phyloP scores from a whole-genome alignment of 2,329 filamentous ascomycete genomes.

The Tolypocladium nubicola region DNA sequence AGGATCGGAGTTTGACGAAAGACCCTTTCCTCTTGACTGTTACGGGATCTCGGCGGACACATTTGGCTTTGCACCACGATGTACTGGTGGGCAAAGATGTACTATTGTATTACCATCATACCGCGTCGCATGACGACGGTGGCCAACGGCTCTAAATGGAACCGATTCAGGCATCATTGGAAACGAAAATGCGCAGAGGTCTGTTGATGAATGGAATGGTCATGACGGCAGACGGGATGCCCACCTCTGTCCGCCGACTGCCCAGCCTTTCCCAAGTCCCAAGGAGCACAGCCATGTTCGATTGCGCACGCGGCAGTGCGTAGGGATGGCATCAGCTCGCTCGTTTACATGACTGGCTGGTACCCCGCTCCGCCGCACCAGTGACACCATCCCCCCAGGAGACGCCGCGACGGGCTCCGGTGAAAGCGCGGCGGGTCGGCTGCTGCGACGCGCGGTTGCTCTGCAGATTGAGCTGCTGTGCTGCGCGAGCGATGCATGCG shows the following conservation, averaged over 20 bases:
- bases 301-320: not conserved
- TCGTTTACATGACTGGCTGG: not conserved
- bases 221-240: not conserved
- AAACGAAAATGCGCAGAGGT: no score
- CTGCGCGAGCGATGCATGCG: no score
- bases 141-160: not conserved
- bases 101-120: conserved; percentile 18
- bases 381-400: not conserved
- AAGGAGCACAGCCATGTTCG: not conserved
- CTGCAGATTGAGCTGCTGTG: no score
- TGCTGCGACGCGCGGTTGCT: no score
- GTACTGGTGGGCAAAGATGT: conserved; percentile 12
- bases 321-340: not conserved
- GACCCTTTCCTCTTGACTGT: conserved; percentile 9
- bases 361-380: not conserved
- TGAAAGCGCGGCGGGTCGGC: no score
- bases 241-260: not conserved
- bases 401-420: not conserved
- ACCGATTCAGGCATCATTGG: not conserved
- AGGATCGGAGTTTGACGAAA: conserved; percentile 4
- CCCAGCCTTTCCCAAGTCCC: not conserved
- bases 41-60: conserved; percentile 12
- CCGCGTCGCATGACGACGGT: not conserved
- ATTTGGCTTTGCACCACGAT: conserved; percentile 7
- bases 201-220: not conserved